Base-by-base conservation (phyloP, 1,284 basidiomycete genomes). In the Fomitopsis schrenkii region DNA sequence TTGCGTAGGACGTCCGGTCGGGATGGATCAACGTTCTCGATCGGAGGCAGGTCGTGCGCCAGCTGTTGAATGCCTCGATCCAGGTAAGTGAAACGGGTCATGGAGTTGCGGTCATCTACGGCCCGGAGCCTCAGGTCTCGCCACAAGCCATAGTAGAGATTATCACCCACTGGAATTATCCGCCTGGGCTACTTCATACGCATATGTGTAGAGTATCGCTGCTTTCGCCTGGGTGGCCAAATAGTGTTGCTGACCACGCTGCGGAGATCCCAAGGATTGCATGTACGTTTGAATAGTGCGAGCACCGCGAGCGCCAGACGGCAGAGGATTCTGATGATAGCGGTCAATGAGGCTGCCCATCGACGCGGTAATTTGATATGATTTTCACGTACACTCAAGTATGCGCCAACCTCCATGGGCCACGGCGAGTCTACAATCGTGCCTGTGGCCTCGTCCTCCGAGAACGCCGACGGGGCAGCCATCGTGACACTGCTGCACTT, bases 401-500 rank as follows among this genome's bases (percentile, higher is more conserved):
- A 75, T n/a, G 70, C 65, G 12, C 65, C 66, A 55, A 77, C 68
- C 17, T 77, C 72, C 63, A 72, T 63, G 1, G 80, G 79, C 80
- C 78, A 82, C 0, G 79, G 76, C 15, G 76, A 75, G 62, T 80
- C 77, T 46, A 80, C 72, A 35, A 68, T 69, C 35, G 72, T 68
- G 36, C 72, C 66, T 30, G 69, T 60, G 17, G 71, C 61, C 57
- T 71, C 67, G 58, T 74, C 68, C 19, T 70, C 68, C 42, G 74
- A 67, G 44, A 77, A 64, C 8, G 71, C 71, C 10, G 76, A 72
- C 0, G 78, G 72, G 0, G 76, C 70, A 10, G 74, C 76, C 35
- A 75, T 71, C 15, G 72, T 74, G 6, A 75, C 72, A 5, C 74
- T 65, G 76, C 78, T 79, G 59, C 75, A 78, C 42, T 77, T 75